phyloP scores from a whole-genome alignment of 202 grass and related monocot species.

The Schoenoplectus tabernaemontani region DNA sequence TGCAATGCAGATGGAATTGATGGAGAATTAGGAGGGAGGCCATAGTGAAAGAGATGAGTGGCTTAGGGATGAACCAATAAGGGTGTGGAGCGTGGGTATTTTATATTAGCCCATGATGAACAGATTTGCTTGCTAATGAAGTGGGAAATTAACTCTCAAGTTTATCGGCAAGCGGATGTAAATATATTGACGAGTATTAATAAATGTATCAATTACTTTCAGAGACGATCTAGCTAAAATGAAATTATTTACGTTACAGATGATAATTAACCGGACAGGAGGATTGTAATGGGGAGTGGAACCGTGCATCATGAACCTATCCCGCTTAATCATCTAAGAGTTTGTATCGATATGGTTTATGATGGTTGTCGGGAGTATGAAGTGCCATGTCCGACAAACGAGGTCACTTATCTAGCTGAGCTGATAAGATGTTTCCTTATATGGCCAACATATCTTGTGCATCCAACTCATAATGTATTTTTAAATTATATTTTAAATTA shows the following conservation, averaged over 20 bases:
- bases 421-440: too few species aligned
- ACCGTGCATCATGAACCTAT: too few species aligned
- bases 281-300: too few species aligned
- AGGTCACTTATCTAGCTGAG: too few species aligned
- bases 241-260: neutral
- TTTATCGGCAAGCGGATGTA: neutral
- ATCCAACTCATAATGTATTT: too few species aligned
- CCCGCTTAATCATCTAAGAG: too few species aligned
- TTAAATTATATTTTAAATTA: too few species aligned
- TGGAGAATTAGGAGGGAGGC: neutral
- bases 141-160: neutral
- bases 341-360: too few species aligned
- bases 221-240: neutral
- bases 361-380: too few species aligned
- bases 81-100: neutral
- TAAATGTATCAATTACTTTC: neutral
- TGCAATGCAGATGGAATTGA: neutral
- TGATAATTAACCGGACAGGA: neutral
- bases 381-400: too few species aligned
- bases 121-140: neutral
- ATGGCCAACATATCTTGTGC: too few species aligned
- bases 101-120: neutral
- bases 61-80: neutral
- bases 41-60: too few species aligned
- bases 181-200: neutral